A percentile compares a stretch with the other conserved stretches of the same genome.
Conservation (phyloP, 352 stramenopile species). For the Blastocystis hominis region DNA sequence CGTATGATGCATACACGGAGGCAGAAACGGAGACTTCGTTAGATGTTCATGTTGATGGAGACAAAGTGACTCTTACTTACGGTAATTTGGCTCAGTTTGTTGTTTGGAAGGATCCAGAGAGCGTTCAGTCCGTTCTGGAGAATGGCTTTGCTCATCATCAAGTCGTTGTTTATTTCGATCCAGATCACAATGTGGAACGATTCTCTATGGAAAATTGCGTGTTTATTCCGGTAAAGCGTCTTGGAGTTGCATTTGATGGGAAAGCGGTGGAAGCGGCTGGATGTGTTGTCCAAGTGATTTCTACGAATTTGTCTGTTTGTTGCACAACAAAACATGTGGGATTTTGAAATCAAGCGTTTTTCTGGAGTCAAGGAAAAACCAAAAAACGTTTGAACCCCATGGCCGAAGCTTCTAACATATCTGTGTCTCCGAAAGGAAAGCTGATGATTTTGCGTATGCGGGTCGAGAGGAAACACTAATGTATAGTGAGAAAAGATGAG, state of each 20-base stretch:
- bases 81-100: neutral
- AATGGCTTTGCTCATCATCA: neutral
- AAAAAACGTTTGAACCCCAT: neutral
- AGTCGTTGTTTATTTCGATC: neutral
- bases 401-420: neutral
- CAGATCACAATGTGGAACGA: neutral
- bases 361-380: neutral
- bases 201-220: neutral
- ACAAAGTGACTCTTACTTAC: neutral
- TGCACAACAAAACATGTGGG: neutral
- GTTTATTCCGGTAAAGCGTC: neutral
- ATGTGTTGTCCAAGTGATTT: neutral
- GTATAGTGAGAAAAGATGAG: constrained; percentile 3
- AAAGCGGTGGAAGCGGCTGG: neutral
- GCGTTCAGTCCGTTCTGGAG: neutral
- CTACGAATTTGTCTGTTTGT: neutral
- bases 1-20: neutral
- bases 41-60: neutral
- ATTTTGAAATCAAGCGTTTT: neutral
- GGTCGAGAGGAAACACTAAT: neutral
- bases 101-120: neutral
- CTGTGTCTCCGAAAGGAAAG: neutral
- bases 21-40: neutral
- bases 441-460: constrained; percentile 1
- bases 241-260: neutral